Percentiles rank a stretch among this genome's conserved stretches.
These are phyloP conservation scores for Tuctoria greenei DNA, from an alignment of 176 grass and related monocot species.

Conservation along the genomic window DNA sequence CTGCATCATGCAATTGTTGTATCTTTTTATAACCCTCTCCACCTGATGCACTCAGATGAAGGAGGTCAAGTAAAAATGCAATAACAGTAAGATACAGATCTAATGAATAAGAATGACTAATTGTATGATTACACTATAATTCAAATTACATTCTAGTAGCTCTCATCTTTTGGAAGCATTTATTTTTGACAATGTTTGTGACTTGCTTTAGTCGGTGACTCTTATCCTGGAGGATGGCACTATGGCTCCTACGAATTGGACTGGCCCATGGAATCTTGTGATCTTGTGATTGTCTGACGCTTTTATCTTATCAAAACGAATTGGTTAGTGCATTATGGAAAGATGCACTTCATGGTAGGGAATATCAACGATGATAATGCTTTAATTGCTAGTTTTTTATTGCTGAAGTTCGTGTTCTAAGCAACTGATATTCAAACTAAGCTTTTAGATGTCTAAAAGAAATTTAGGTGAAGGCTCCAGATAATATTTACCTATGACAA, in stretches of 20 bases:
- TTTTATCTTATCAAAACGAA: conserved; percentile 17
- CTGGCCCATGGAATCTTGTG: conserved; percentile 44
- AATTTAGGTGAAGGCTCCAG: conserved; percentile 17
- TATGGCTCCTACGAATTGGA: conserved; percentile 39
- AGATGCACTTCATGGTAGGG: neutral
- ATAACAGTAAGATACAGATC: too few relatives aligned
- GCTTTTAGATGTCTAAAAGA: neutral
- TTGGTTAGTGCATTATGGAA: conserved; percentile 29
- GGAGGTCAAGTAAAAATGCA: too few relatives aligned
- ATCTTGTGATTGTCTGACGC: conserved; percentile 10
- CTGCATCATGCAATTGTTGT: too few relatives aligned
- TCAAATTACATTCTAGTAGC: too few relatives aligned
- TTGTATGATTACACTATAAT: too few relatives aligned
- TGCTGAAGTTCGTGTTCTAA: conserved; percentile 32
- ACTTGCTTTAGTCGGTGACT: conserved; percentile 20
- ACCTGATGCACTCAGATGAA: too few relatives aligned
- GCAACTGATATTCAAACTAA: conserved; percentile 30
- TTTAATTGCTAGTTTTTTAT: conserved; percentile 28
- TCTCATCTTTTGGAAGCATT: conserved; percentile 20
- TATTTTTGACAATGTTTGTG: conserved; percentile 13
- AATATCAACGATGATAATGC: conserved; percentile 19
- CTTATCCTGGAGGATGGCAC: conserved; percentile 34
- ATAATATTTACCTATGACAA: conserved; percentile 10
- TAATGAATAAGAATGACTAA: too few relatives aligned
- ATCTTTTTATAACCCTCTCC: too few relatives aligned